These are phyloP conservation scores for Aspergillus pseudoviridinutans DNA, from an alignment of 2,329 filamentous ascomycete species.

Conservation along the genomic window DNA sequence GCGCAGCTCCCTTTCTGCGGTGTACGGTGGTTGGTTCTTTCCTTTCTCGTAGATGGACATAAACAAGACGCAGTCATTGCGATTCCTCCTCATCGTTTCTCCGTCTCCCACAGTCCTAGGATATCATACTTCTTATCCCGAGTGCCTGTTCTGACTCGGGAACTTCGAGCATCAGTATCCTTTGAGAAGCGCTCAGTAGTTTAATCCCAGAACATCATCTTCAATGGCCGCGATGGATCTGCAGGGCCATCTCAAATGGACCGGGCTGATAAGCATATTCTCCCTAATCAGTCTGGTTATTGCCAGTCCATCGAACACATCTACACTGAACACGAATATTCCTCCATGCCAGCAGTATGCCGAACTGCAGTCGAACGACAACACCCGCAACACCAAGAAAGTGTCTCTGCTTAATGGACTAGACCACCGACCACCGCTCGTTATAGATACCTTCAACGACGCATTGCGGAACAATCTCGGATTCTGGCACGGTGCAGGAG, in stretches of 20 bases:
- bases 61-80: background rate
- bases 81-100: background rate
- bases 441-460: constrained; percentile 60
- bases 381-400: background rate
- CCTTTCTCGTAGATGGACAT: background rate
- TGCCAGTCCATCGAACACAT: background rate
- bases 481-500: constrained; percentile 64
- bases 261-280: background rate
- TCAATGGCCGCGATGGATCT: background rate
- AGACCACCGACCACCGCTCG: constrained; percentile 17
- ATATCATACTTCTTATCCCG: background rate
- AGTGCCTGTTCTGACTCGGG: background rate
- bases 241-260: background rate
- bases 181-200: background rate
- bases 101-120: background rate
- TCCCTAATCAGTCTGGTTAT: background rate
- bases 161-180: background rate
- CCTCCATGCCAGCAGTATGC: background rate
- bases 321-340: background rate
- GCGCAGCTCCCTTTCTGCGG: background rate
- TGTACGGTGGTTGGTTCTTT: background rate
- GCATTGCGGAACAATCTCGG: constrained; percentile 55
- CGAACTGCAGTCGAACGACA: background rate
- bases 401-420: background rate
- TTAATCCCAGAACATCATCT: background rate